Evolutionary conservation across 306 rosid species (phyloP).

Genomic region (Quercus bicolor): DNA sequence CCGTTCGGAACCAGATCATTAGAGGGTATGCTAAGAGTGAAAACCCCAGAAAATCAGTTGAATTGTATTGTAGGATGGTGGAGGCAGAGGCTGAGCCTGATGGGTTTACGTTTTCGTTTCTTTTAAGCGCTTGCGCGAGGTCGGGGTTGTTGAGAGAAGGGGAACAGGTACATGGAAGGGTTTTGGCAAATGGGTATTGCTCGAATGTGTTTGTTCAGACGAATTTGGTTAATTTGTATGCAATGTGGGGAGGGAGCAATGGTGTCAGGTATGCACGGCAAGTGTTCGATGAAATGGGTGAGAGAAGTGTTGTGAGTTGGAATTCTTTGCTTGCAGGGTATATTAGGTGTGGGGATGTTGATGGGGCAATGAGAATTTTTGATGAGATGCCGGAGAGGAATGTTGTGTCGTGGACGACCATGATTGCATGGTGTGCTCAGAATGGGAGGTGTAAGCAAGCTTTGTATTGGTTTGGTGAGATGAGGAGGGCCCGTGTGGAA

Average conservation of each 20-base stretch:
- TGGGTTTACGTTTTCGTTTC: slow-evolving; percentile 61
- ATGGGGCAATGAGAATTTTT: slow-evolving; percentile 42
- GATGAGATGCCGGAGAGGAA: slow-evolving; percentile 54
- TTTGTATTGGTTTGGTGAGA: slow-evolving; percentile 51
- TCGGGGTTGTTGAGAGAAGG: slow-evolving; percentile 59
- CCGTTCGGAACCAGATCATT: slow-evolving; percentile 60
- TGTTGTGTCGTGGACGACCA: slow-evolving; percentile 67
- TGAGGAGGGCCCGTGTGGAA: slow-evolving; percentile 56
- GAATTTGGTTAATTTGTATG: slow-evolving; percentile 51
- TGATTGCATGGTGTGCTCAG: slow-evolving; percentile 54
- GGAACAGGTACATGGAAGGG: slow-evolving; percentile 52
- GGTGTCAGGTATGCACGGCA: slow-evolving; percentile 36
- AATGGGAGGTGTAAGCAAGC: slow-evolving; percentile 49
- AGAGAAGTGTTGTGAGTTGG: slow-evolving; percentile 65
- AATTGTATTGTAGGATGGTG: slow-evolving; percentile 41
- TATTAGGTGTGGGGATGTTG: slow-evolving; percentile 40
- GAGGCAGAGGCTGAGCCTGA: slow-evolving; percentile 40
- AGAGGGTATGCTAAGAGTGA: slow-evolving; percentile 40
- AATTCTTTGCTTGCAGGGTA: slow-evolving; percentile 60
- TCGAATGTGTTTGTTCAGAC: slow-evolving; percentile 56
- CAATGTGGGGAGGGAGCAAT: slow-evolving; percentile 5
- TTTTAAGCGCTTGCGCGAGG: slow-evolving; percentile 57
- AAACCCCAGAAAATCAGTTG: slow-evolving; percentile 36
- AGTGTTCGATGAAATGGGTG: slow-evolving; percentile 54
- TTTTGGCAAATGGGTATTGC: slow-evolving; percentile 58